These are phyloP conservation scores for Leishmania arabica DNA, from an alignment of 208 protist species.

Conservation along the genomic window DNA sequence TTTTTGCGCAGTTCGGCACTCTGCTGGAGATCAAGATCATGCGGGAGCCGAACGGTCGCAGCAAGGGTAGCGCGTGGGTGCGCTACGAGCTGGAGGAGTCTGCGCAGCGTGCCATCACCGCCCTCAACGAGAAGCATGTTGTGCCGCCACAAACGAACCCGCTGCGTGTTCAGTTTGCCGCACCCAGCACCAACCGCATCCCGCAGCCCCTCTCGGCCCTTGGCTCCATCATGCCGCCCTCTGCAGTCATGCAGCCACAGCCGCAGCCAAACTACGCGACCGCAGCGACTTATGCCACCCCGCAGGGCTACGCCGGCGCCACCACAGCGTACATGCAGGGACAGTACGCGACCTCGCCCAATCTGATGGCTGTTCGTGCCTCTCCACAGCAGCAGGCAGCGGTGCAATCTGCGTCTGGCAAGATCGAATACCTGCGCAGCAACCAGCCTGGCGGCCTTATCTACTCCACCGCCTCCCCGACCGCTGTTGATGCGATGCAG, in stretches of 20 bases:
- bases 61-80: conserved; percentile 85
- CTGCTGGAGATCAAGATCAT: conserved; percentile 88
- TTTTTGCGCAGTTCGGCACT: conserved; percentile 70
- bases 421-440: conserved; percentile 20
- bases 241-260: conserved; percentile 5
- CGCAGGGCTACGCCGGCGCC: conserved; percentile 24
- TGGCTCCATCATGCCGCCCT: conserved; percentile 15
- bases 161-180: conserved; percentile 75
- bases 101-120: conserved; percentile 64
- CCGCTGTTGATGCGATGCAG: conserved; percentile 22
- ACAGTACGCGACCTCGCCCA: conserved; percentile 24
- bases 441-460: conserved; percentile 20
- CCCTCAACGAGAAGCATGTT: conserved; percentile 77
- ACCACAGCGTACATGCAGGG: conserved; percentile 28
- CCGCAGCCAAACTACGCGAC: conserved; percentile 16
- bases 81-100: conserved; percentile 69
- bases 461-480: conserved; percentile 19
- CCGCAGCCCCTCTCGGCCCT: conserved; percentile 20
- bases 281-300: conserved; percentile 12
- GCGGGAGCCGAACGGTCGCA: conserved; percentile 73
- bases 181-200: conserved; percentile 34
- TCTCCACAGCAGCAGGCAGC: conserved; percentile 22
- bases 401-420: conserved; percentile 22
- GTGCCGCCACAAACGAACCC: conserved; percentile 88
- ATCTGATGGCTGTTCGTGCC: conserved; percentile 24